Conservation (phyloP, 257 asterid genomes). For the Gentiana macrophylla region DNA sequence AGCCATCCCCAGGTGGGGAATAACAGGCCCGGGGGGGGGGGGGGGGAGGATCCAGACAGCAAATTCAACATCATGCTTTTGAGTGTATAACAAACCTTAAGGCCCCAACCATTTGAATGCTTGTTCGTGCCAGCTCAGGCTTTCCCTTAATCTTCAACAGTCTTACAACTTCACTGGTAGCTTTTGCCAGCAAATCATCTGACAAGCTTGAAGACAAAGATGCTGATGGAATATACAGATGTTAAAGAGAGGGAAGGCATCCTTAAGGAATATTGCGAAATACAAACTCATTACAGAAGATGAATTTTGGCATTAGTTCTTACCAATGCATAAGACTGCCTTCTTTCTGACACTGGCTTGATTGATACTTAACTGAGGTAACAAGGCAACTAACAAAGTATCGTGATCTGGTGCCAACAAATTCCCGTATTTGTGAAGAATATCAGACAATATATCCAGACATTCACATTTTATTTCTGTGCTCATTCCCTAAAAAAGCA, state of each 20-base stretch:
- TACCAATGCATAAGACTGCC: constrained; percentile 94
- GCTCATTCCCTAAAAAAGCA: constrained; percentile 59
- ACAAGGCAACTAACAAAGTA: constrained; percentile 52
- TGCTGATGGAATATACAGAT: constrained; percentile 41
- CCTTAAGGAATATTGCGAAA: background rate
- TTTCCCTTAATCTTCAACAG: constrained; percentile 58
- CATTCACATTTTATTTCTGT: constrained; percentile 95
- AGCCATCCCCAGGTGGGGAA: too few relatives aligned
- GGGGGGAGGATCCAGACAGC: too few relatives aligned
- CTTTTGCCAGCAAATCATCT: constrained; percentile 90
- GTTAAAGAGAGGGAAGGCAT: background rate
- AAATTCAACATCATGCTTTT: too few relatives aligned
- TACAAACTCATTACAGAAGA: background rate
- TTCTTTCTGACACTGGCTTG: constrained; percentile 97
- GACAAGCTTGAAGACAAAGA: constrained; percentile 95
- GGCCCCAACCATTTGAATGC: constrained; percentile 98
- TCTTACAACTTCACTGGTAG: constrained; percentile 70
- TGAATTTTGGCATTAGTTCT: constrained; percentile 10
- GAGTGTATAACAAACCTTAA: constrained; percentile 42
- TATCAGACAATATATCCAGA: constrained; percentile 89
- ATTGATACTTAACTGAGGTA: constrained; percentile 79
- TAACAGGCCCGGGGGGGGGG: too few relatives aligned
- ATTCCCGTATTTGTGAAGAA: constrained; percentile 94
- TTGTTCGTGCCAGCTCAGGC: constrained; percentile 83
- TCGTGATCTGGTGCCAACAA: constrained; percentile 83